phyloP scores from a whole-genome alignment of 2,329 filamentous ascomycete species.

The Xylariales sp. region DNA sequence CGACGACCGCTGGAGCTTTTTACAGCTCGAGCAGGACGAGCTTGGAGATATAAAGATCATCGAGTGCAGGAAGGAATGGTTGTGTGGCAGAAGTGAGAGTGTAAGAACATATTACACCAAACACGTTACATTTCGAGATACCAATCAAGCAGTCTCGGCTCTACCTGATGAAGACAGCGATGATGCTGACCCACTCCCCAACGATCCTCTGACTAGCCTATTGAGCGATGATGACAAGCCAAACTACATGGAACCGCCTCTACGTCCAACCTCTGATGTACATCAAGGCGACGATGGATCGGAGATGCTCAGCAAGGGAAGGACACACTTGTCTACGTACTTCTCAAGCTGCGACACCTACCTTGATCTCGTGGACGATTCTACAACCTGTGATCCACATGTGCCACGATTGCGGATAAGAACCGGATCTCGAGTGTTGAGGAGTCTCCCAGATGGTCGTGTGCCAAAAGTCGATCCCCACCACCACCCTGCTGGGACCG shows the following conservation, averaged over 20 bases:
- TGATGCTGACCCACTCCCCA: conserved; percentile 2
- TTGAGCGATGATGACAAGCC: conserved; percentile 24
- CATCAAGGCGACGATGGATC: conserved; percentile 45
- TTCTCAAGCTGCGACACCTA: conserved; percentile 48
- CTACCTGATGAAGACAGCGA: conserved; percentile 5
- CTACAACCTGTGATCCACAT: conserved; percentile 26
- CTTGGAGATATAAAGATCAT: conserved; percentile 57
- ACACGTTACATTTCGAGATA: conserved; percentile 37
- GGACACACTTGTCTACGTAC: conserved; percentile 53
- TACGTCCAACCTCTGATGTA: conserved; percentile 31
- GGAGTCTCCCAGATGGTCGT: conserved; percentile 12
- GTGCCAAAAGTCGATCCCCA: neutral
- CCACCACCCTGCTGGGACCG: neutral
- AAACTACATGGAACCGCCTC: conserved; percentile 28
- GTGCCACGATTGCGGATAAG: conserved; percentile 42
- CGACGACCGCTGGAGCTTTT: conserved; percentile 68
- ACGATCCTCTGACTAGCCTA: conserved; percentile 2
- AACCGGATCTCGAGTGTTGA: conserved; percentile 37
- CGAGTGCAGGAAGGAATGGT: conserved; percentile 68
- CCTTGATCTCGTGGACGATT: conserved; percentile 55
- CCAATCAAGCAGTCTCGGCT: neutral
- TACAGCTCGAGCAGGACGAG: conserved; percentile 60
- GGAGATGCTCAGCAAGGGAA: conserved; percentile 43
- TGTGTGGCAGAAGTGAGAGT: conserved; percentile 45
- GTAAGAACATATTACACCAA: conserved; percentile 63